Evolutionary conservation across 352 stramenopile species (phyloP).

Genomic region (Phytophthora pinifolia): DNA sequence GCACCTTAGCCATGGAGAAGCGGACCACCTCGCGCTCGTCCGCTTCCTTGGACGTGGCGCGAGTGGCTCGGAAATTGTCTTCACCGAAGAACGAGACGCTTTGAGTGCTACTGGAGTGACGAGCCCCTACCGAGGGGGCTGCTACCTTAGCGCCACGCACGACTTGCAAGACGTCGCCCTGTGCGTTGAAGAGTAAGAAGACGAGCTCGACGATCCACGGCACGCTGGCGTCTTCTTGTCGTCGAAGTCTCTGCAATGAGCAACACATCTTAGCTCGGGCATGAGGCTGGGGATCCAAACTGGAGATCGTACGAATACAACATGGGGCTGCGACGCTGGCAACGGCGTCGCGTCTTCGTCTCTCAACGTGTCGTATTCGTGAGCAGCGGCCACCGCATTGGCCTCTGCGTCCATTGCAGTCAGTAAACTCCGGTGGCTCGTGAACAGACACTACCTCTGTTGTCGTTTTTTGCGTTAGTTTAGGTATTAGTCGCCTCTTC

Average conservation of each 20-base stretch:
- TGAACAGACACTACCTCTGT: conserved; percentile 17
- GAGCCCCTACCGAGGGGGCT: neutral
- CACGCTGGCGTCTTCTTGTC: conserved; percentile 29
- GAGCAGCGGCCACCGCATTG: conserved; percentile 12
- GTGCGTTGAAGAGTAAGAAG: conserved; percentile 57
- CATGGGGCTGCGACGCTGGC: conserved; percentile 31
- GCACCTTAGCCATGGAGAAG: conserved; percentile 40
- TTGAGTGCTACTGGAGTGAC: neutral
- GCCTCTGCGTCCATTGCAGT: conserved; percentile 18
- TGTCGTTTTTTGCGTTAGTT: conserved; percentile 8
- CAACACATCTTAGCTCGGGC: neutral
- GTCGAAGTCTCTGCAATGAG: conserved; percentile 32
- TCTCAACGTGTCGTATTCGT: conserved; percentile 28
- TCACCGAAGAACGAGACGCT: conserved; percentile 33
- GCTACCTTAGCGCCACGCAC: conserved; percentile 25
- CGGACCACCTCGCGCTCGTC: conserved; percentile 42
- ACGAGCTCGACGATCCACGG: conserved; percentile 53
- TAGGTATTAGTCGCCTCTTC: conserved; percentile 19
- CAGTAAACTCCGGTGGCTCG: neutral
- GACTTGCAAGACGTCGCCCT: conserved; percentile 53
- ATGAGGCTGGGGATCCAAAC: neutral
- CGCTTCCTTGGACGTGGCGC: conserved; percentile 41
- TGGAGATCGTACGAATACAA: conserved; percentile 40
- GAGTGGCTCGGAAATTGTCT: conserved; percentile 34
- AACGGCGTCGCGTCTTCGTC: conserved; percentile 38